A percentile compares a stretch with the other conserved stretches of the same genome.
These are phyloP conservation scores for Knoxia roxburghii DNA, from an alignment of 257 asterid genomes.

Conservation along the genomic window DNA sequence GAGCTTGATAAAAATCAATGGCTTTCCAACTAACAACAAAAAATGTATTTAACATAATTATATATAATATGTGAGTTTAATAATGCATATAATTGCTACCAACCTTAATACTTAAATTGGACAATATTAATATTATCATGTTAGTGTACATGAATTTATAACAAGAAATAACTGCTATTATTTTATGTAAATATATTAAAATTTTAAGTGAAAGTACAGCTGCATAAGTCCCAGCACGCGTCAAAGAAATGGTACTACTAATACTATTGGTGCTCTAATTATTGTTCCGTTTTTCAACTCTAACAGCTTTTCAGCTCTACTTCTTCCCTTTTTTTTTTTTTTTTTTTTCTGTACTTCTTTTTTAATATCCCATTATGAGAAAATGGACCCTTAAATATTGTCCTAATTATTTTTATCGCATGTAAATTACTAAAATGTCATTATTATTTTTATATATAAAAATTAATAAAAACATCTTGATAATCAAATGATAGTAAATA, in stretches of 20 bases:
- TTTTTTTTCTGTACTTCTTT: background rate
- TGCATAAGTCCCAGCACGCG: slow-evolving; percentile 6
- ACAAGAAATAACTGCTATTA: no score
- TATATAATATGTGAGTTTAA: background rate
- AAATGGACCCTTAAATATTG: no score
- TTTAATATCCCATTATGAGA: background rate
- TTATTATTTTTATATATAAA: no score
- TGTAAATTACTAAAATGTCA: no score
- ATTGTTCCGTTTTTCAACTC: slow-evolving; percentile 9
- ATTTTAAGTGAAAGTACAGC: slow-evolving; percentile 10
- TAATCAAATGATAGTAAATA: no score
- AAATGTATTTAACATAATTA: no score
- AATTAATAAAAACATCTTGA: no score
- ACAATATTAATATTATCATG: no score
- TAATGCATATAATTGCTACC: slow-evolving; percentile 4
- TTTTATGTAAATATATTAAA: background rate
- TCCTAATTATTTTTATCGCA: no score
- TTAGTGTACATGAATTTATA: no score
- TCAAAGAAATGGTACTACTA: slow-evolving; percentile 3
- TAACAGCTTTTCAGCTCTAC: slow-evolving; percentile 4
- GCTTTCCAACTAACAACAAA: background rate
- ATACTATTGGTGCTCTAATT: no score
- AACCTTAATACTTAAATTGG: background rate
- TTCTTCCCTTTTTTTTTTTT: background rate
- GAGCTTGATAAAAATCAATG: no score